These are phyloP conservation scores for Arthrobotrys entomopaga DNA, from an alignment of 2,329 filamentous ascomycete genomes.

Conservation along the genomic window DNA sequence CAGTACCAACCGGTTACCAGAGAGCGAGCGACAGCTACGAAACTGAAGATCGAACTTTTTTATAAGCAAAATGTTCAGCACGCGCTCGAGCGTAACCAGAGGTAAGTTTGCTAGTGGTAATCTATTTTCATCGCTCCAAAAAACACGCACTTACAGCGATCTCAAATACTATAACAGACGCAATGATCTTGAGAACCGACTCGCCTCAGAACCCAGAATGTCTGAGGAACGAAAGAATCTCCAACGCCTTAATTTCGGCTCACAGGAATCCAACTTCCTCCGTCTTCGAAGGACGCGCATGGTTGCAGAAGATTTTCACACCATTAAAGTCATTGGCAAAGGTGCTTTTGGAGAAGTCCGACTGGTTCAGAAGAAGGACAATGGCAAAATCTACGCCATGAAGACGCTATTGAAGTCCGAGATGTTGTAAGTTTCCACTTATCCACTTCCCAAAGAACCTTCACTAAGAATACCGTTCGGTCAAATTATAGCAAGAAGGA, in stretches of 20 bases:
- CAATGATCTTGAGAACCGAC: conserved; percentile 87
- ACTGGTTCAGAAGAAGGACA: conserved; percentile 93
- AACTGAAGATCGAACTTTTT: conserved; percentile 77
- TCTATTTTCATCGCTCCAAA: conserved; percentile 3
- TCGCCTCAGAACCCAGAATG: conserved; percentile 73
- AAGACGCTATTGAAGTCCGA: conserved; percentile 98
- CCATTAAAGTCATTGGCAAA: conserved; percentile 98
- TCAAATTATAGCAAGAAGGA: conserved; percentile 71
- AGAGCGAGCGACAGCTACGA: conserved; percentile 74
- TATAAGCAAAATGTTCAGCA: conserved; percentile 99
- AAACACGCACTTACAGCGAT: not conserved
- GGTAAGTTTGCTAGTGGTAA: conserved; percentile 68
- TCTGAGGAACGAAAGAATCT: conserved; percentile 80
- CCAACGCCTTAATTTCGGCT: conserved; percentile 83
- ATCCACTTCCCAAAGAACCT: not conserved
- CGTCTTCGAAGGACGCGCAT: conserved; percentile 94
- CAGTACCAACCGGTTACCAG: conserved; percentile 77
- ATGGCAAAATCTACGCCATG: conserved; percentile 96
- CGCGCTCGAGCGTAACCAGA: conserved; percentile 91
- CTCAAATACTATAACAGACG: conserved; percentile 69
- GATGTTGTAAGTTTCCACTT: conserved; percentile 77
- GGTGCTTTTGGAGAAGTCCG: conserved; percentile 98
- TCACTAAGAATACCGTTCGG: conserved; percentile 13
- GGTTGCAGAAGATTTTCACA: conserved; percentile 91
- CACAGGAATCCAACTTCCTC: conserved; percentile 90